Evolutionary conservation across 192 early-diverging fungal genomes (phyloP).

Genomic region (Rhizophagus clarus): DNA sequence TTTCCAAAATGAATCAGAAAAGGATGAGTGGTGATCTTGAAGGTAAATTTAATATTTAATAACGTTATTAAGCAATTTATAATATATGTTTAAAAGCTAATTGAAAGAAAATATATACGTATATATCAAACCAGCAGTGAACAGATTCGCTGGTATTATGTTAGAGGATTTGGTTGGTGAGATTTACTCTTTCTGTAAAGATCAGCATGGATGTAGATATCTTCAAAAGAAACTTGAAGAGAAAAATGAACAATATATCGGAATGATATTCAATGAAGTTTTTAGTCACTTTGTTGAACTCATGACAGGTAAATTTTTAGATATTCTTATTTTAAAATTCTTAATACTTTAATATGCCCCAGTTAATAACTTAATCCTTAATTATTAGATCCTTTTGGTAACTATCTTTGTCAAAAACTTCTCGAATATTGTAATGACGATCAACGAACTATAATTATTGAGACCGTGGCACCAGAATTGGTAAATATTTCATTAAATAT

Average conservation of each 20-base stretch:
- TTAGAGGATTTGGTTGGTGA: slow-evolving; percentile 74
- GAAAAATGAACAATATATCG: slow-evolving; percentile 58
- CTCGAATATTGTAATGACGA: slow-evolving; percentile 78
- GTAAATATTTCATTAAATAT: slow-evolving; percentile 84
- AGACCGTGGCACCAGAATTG: slow-evolving; percentile 70
- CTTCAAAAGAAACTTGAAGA: slow-evolving; percentile 88
- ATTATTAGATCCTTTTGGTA: slow-evolving; percentile 79
- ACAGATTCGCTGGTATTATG: slow-evolving; percentile 66
- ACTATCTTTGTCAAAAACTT: slow-evolving; percentile 91
- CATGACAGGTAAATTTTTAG: slow-evolving; percentile 68
- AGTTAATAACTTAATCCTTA: not conserved
- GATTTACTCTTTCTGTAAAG: slow-evolving; percentile 80
- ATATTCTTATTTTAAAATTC: not conserved
- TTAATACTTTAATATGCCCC: not conserved
- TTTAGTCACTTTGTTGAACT: slow-evolving; percentile 74
- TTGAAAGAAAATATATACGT: not conserved
- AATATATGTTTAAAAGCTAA: not conserved
- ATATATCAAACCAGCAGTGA: slow-evolving; percentile 31
- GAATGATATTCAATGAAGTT: slow-evolving; percentile 79
- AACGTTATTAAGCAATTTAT: not conserved
- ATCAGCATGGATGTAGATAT: slow-evolving; percentile 88
- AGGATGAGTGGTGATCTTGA: slow-evolving; percentile 28
- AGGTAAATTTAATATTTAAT: slow-evolving; percentile 13
- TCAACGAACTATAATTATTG: slow-evolving; percentile 75
- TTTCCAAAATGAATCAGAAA: slow-evolving; percentile 32